Evolutionary conservation across 164 flowering plant genomes (phyloP).

Genomic region (Liriodendron chinense): DNA sequence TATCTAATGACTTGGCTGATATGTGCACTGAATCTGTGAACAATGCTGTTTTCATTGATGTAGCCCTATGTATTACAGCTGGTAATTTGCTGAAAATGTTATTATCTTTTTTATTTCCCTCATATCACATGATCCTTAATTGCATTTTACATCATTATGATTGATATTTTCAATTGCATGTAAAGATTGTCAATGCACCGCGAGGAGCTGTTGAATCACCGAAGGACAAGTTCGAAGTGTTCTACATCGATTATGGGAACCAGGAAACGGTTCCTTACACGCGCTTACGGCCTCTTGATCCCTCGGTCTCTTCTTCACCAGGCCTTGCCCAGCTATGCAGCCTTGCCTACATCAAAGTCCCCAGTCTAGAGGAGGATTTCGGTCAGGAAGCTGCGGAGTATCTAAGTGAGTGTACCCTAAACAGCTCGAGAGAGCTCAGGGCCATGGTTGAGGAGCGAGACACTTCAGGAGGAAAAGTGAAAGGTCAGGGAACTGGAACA

Average conservation of each 20-base stretch:
- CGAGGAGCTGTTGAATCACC: slow-evolving; percentile 75
- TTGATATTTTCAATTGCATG: neutral
- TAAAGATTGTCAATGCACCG: slow-evolving; percentile 86
- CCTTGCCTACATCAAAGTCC: slow-evolving; percentile 85
- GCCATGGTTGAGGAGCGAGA: slow-evolving; percentile 84
- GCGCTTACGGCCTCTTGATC: slow-evolving; percentile 68
- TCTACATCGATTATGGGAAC: slow-evolving; percentile 94
- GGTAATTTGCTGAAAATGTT: neutral
- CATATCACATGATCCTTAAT: neutral
- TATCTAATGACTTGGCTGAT: neutral
- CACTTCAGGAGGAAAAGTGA: slow-evolving; percentile 82
- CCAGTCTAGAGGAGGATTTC: slow-evolving; percentile 75
- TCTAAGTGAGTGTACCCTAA: slow-evolving; percentile 53
- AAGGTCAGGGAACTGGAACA: slow-evolving; percentile 98
- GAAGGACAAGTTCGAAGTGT: slow-evolving; percentile 82
- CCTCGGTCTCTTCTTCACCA: slow-evolving; percentile 70
- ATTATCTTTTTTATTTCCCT: neutral
- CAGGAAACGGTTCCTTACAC: slow-evolving; percentile 77
- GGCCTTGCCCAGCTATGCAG: slow-evolving; percentile 89
- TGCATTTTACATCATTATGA: neutral
- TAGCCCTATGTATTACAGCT: neutral
- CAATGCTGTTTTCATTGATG: neutral
- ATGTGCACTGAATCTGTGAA: neutral
- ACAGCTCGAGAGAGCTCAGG: slow-evolving; percentile 55
- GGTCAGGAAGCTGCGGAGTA: slow-evolving; percentile 86